Evolutionary conservation across 2,329 filamentous ascomycete genomes (phyloP).

Genomic region (Penicillium sp.): DNA sequence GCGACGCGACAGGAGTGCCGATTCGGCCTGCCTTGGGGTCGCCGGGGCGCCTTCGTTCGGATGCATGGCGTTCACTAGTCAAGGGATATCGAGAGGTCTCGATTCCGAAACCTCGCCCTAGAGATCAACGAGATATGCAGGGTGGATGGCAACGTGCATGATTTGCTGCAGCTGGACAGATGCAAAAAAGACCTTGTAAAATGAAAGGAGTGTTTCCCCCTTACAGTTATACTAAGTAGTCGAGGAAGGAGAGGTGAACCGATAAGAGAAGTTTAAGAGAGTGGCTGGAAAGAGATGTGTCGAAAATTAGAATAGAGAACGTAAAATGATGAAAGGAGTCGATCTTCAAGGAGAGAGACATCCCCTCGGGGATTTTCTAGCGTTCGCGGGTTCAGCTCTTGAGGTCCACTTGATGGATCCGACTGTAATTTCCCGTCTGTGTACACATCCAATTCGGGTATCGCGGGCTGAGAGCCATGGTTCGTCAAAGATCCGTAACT

Average conservation of each 20-base stretch:
- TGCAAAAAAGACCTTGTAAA: slow-evolving; percentile 11
- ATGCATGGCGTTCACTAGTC: slow-evolving; percentile 33
- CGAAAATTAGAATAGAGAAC: neutral
- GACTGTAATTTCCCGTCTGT: slow-evolving; percentile 20
- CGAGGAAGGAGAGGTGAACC: neutral
- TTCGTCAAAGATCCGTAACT: neutral
- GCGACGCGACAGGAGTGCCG: slow-evolving; percentile 29
- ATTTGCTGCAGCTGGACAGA: slow-evolving; percentile 19
- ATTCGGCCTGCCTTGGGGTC: slow-evolving; percentile 23
- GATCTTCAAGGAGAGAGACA: neutral
- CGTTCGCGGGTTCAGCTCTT: slow-evolving; percentile 19
- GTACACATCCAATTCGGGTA: slow-evolving; percentile 3
- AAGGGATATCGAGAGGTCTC: neutral
- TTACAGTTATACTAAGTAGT: slow-evolving; percentile 10
- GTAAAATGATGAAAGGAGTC: neutral
- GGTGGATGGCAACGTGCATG: slow-evolving; percentile 26
- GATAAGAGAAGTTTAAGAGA: neutral
- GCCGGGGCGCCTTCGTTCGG: slow-evolving; percentile 22
- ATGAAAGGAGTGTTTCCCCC: slow-evolving; percentile 6
- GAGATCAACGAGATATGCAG: slow-evolving; percentile 25
- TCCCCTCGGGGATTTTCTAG: slow-evolving; percentile 7
- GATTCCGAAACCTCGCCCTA: slow-evolving; percentile 4
- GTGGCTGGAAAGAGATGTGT: neutral
- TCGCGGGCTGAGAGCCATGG: slow-evolving; percentile 4
- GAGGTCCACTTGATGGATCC: slow-evolving; percentile 10